A percentile compares a stretch with the other conserved stretches of the same genome.
These are phyloP conservation scores for Adenanthera pavonina DNA, from an alignment of 306 rosid genomes.

Conservation along the genomic window DNA sequence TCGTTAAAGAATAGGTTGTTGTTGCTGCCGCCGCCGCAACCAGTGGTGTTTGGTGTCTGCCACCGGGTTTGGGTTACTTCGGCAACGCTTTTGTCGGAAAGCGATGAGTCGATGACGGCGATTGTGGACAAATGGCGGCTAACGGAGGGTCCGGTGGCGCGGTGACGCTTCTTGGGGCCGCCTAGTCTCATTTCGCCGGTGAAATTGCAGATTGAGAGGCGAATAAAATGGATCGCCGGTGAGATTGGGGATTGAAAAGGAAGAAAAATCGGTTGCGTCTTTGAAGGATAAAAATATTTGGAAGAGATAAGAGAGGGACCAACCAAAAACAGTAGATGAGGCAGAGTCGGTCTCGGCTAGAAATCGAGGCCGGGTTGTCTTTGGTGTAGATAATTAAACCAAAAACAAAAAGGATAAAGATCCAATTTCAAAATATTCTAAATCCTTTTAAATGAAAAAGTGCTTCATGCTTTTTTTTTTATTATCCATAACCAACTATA, in stretches of 20 bases:
- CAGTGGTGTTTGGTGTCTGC: neutral
- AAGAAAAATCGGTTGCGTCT: neutral
- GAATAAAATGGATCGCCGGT: neutral
- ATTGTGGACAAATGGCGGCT: conserved; percentile 50
- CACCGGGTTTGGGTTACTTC: conserved; percentile 32
- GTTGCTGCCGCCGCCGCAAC: neutral
- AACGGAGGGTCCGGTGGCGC: conserved; percentile 44
- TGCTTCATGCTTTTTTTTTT: too few species aligned
- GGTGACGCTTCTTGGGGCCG: conserved; percentile 66
- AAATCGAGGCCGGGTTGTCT: neutral
- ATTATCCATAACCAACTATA: too few species aligned
- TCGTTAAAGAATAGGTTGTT: conserved; percentile 53
- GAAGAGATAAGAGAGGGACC: neutral
- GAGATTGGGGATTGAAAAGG: neutral
- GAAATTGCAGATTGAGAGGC: neutral
- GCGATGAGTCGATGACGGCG: conserved; percentile 33
- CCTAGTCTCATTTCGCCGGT: conserved; percentile 41
- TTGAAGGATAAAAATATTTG: neutral
- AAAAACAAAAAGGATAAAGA: neutral
- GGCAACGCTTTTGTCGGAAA: conserved; percentile 40
- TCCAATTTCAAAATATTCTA: too few species aligned
- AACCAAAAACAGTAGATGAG: neutral
- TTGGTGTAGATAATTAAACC: neutral
- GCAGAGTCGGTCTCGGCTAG: neutral
- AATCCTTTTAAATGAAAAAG: too few species aligned